Evolutionary conservation across 192 early-diverging fungal genomes (phyloP).

Genomic region (Coemansia sp.): DNA sequence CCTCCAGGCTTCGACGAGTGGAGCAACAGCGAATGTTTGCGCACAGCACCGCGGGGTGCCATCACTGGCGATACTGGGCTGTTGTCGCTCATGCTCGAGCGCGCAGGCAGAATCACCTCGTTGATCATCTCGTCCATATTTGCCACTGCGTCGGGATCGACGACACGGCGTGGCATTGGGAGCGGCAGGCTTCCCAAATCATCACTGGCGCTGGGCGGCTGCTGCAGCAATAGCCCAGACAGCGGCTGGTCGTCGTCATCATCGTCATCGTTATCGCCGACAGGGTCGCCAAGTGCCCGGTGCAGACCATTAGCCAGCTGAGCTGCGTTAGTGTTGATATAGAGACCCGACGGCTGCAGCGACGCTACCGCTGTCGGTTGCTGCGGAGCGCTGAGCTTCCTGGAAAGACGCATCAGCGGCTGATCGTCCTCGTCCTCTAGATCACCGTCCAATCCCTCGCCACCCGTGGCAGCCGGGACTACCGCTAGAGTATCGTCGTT

Average conservation of each 20-base stretch:
- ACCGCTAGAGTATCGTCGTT: not conserved
- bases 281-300: not conserved
- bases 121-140: constrained; percentile 34
- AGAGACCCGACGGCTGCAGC: constrained; percentile 3
- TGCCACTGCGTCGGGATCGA: constrained; percentile 31
- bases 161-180: constrained; percentile 32
- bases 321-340: constrained; percentile 15
- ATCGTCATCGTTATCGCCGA: not conserved
- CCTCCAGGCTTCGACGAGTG: constrained; percentile 15
- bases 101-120: constrained; percentile 13
- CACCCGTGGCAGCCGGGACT: no score
- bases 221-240: constrained; percentile 30
- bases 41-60: constrained; percentile 9
- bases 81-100: constrained; percentile 26
- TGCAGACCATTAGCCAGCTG: no score
- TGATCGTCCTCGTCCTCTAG: constrained; percentile 38
- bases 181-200: constrained; percentile 40
- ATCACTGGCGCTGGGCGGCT: constrained; percentile 14
- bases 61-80: constrained; percentile 24
- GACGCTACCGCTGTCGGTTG: not conserved
- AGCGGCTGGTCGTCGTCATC: constrained; percentile 47
- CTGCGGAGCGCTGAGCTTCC: constrained; percentile 7
- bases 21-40: constrained; percentile 40
- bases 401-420: constrained; percentile 20
- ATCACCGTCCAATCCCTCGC: no score